A percentile compares a stretch with the other conserved stretches of the same genome.
These are phyloP conservation scores for Penicillium sp. DNA, from an alignment of 2,329 filamentous ascomycete species.

Conservation along the genomic window DNA sequence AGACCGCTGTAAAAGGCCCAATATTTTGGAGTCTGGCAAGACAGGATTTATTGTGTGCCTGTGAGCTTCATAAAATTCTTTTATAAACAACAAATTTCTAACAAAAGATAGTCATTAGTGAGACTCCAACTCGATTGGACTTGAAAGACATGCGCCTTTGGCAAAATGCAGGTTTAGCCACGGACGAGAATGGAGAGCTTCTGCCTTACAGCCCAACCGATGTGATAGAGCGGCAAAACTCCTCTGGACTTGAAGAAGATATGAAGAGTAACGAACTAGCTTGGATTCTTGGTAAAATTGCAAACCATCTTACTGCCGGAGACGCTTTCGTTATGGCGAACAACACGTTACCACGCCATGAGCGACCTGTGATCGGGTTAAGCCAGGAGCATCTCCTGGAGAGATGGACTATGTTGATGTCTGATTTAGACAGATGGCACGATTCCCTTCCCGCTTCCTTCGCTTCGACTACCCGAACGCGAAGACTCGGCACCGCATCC, in stretches of 20 bases:
- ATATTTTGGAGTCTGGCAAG: too few relatives aligned
- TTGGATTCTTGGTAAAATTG: constrained; percentile 19
- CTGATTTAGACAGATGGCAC: constrained; percentile 56
- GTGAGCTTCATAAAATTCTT: too few relatives aligned
- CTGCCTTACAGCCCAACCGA: constrained; percentile 1
- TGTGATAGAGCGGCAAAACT: constrained; percentile 4
- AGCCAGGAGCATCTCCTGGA: constrained; percentile 15
- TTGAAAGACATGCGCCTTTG: constrained; percentile 7
- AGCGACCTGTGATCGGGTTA: constrained; percentile 9
- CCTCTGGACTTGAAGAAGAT: constrained; percentile 11
- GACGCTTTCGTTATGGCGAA: constrained; percentile 10
- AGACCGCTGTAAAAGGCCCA: too few relatives aligned
- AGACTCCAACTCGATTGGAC: too few relatives aligned
- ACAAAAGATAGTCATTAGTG: too few relatives aligned
- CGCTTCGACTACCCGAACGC: constrained; percentile 49
- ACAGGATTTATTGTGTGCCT: too few relatives aligned
- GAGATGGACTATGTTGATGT: constrained; percentile 53
- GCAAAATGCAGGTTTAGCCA: constrained; percentile 16
- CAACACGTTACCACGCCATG: constrained; percentile 4
- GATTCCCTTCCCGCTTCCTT: constrained; percentile 55
- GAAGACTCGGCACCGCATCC: constrained; percentile 9
- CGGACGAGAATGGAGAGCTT: constrained; percentile 3
- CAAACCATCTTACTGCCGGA: constrained; percentile 15
- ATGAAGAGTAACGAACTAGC: constrained; percentile 15
- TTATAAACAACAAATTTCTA: too few relatives aligned